Conservation (phyloP, 306 rosid genomes). For the Clitoria ternatea region DNA sequence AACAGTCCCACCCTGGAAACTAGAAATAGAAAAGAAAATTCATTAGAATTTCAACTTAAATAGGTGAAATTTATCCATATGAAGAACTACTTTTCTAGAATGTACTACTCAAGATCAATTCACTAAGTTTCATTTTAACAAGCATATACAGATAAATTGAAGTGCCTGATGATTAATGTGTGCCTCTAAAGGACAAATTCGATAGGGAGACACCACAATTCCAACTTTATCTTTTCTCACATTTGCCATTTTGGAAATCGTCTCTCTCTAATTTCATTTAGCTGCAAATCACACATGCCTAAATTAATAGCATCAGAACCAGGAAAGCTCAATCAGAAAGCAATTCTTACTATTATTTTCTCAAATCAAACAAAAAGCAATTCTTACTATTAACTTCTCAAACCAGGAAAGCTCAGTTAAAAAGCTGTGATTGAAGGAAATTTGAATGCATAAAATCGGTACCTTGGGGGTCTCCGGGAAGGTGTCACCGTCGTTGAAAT, state of each 20-base stretch:
- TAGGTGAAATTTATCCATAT: neutral
- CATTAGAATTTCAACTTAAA: slow-evolving; percentile 2
- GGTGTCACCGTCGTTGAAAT: too few species aligned
- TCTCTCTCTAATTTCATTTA: slow-evolving; percentile 45
- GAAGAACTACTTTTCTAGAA: neutral
- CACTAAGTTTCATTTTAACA: slow-evolving; percentile 5
- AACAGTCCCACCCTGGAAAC: slow-evolving; percentile 88
- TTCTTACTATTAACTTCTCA: too few species aligned
- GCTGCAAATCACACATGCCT: slow-evolving; percentile 40
- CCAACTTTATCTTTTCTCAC: slow-evolving; percentile 53
- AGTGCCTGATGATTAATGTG: slow-evolving; percentile 96
- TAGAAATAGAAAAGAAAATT: slow-evolving; percentile 8
- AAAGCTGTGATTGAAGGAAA: too few species aligned
- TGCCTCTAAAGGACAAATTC: slow-evolving; percentile 96
- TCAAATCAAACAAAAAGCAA: too few species aligned
- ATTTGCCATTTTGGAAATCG: slow-evolving; percentile 58
- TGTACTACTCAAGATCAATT: neutral
- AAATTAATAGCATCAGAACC: slow-evolving; percentile 1
- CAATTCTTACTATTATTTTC: slow-evolving; percentile 5
- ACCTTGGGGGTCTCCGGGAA: too few species aligned
- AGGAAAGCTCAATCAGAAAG: neutral
- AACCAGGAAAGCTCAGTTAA: too few species aligned
- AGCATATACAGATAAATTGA: neutral
- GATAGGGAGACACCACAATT: slow-evolving; percentile 82
- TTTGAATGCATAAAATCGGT: too few species aligned